Conservation (phyloP, 371 early-diverging fungal species). For the Mortierella sp. region DNA sequence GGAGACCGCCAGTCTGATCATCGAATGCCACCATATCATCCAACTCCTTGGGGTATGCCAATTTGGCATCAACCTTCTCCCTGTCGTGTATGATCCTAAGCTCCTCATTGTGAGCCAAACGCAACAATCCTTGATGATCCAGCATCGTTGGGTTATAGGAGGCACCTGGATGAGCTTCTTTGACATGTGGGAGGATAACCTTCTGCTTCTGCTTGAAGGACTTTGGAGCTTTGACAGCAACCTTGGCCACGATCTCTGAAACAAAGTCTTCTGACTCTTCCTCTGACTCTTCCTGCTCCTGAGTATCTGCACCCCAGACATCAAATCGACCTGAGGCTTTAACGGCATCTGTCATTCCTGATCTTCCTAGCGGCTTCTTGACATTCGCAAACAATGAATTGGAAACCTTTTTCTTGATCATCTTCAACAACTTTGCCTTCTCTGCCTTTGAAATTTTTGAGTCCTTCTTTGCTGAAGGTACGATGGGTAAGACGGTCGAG, state of each 20-base stretch:
- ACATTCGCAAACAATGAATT: slow-evolving; percentile 33
- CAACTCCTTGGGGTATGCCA: slow-evolving; percentile 62
- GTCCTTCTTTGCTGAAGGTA: slow-evolving; percentile 24
- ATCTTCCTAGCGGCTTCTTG: slow-evolving; percentile 28
- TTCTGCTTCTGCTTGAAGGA: slow-evolving; percentile 63
- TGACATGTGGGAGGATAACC: slow-evolving; percentile 74
- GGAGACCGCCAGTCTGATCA: slow-evolving; percentile 40
- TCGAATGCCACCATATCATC: slow-evolving; percentile 51
- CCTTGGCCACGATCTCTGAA: slow-evolving; percentile 53
- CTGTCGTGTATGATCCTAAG: slow-evolving; percentile 61
- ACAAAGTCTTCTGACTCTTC: slow-evolving; percentile 45
- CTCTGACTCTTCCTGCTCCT: slow-evolving; percentile 22
- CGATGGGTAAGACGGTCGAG: slow-evolving; percentile 16
- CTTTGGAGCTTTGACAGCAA: slow-evolving; percentile 65
- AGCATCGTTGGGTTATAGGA: slow-evolving; percentile 91
- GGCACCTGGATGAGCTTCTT: slow-evolving; percentile 85
- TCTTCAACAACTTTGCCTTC: slow-evolving; percentile 34
- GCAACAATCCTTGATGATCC: slow-evolving; percentile 78
- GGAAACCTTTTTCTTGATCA: slow-evolving; percentile 46
- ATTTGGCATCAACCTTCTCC: slow-evolving; percentile 62
- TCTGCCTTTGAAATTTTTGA: slow-evolving; percentile 52
- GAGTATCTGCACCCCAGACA: slow-evolving; percentile 63
- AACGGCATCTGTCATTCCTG: slow-evolving; percentile 49
- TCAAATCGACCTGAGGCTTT: slow-evolving; percentile 63
- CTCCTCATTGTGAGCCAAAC: slow-evolving; percentile 66